phyloP scores from a whole-genome alignment of 352 stramenopile genomes.

The Pythium biforme region DNA sequence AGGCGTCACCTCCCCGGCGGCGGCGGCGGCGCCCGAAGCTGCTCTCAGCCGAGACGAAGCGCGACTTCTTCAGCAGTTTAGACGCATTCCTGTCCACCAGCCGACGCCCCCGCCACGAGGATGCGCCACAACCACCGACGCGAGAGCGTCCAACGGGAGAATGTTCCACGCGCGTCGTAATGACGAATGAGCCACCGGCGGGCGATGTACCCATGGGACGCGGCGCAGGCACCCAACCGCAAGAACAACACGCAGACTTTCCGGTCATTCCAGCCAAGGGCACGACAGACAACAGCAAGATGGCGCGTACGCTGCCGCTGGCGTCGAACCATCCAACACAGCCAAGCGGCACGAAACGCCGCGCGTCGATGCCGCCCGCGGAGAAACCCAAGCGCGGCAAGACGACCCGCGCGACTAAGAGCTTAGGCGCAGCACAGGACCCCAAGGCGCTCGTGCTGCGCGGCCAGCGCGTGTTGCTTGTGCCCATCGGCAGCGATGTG shows the following conservation, averaged over 20 bases:
- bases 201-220: conserved; percentile 23
- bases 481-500: conserved; percentile 61
- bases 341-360: conserved; percentile 2
- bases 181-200: conserved; percentile 8
- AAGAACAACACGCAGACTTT: neutral
- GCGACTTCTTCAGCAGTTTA: conserved; percentile 43
- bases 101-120: neutral
- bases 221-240: neutral
- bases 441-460: conserved; percentile 26
- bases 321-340: neutral
- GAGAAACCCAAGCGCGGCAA: conserved; percentile 24
- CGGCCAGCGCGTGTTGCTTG: conserved; percentile 44
- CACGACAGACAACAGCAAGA: conserved; percentile 1
- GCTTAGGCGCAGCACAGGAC: neutral
- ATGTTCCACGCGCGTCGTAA: conserved; percentile 7
- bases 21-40: conserved; percentile 22
- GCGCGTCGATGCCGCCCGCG: conserved; percentile 1
- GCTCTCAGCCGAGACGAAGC: conserved; percentile 43
- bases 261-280: neutral
- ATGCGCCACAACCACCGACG: neutral
- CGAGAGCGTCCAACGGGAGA: conserved; percentile 3
- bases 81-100: conserved; percentile 33
- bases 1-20: neutral
- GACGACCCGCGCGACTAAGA: conserved; percentile 29
- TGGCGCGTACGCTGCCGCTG: conserved; percentile 16